Evolutionary conservation across 805 yeast species (phyloP).

Genomic region (Nakazawaea sp.): DNA sequence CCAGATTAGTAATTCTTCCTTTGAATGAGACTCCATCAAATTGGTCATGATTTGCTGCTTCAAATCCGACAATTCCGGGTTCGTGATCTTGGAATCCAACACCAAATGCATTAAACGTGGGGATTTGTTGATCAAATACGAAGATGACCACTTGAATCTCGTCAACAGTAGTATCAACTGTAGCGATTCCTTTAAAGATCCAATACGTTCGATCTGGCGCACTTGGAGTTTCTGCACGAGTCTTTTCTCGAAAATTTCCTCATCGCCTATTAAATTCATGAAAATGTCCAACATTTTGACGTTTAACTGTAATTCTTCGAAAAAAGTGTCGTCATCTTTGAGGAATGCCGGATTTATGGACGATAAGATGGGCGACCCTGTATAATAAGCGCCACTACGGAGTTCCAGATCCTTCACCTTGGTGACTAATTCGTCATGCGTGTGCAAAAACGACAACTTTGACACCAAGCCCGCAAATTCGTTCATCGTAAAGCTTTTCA

Average conservation of each 20-base stretch:
- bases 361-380: too few relatives aligned
- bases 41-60: slow-evolving; percentile 3
- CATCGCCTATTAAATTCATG: slow-evolving; percentile 1
- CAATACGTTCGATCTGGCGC: background rate
- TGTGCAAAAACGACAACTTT: too few relatives aligned
- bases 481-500: too few relatives aligned
- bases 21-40: background rate
- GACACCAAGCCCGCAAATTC: too few relatives aligned
- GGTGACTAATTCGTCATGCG: too few relatives aligned
- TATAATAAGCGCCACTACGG: too few relatives aligned
- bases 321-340: too few relatives aligned
- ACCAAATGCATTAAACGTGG: slow-evolving; percentile 7
- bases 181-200: slow-evolving; percentile 1
- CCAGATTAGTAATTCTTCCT: background rate
- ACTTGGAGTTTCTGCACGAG: background rate
- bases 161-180: background rate
- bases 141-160: background rate
- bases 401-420: too few relatives aligned
- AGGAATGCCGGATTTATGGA: too few relatives aligned
- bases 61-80: slow-evolving; percentile 1
- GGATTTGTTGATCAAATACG: background rate
- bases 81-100: background rate
- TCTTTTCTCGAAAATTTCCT: background rate
- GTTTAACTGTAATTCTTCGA: background rate
- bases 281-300: slow-evolving; percentile 2